phyloP scores from a whole-genome alignment of 345 rosid genomes.

The Raphanus raphanistrum region DNA sequence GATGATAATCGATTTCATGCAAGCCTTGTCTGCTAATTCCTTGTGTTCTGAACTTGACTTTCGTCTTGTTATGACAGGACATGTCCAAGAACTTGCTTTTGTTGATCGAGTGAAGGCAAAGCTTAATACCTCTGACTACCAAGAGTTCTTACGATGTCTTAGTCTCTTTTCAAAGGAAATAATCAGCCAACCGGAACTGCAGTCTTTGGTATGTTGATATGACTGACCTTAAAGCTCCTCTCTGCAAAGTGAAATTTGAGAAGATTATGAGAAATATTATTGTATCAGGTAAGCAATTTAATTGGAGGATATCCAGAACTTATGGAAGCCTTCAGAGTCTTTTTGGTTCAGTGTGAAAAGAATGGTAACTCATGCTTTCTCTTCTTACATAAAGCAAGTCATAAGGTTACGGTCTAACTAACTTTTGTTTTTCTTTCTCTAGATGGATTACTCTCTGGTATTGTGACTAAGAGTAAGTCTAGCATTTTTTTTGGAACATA shows the following conservation, averaged over 20 bases:
- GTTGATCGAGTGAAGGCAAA: constrained; percentile 84
- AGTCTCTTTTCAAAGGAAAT: constrained; percentile 80
- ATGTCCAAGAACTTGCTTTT: constrained; percentile 73
- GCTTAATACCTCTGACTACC: constrained; percentile 63
- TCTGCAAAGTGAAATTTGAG: not conserved
- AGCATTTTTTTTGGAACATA: not conserved
- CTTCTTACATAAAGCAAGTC: not conserved
- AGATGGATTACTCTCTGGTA: constrained; percentile 83
- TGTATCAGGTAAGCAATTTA: constrained; percentile 65
- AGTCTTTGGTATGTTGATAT: constrained; percentile 68
- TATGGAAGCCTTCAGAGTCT: constrained; percentile 78
- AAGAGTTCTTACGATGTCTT: constrained; percentile 84
- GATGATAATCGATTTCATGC: constrained; percentile 23
- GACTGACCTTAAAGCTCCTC: not conserved
- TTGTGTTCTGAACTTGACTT: not conserved
- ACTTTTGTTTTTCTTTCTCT: constrained; percentile 39
- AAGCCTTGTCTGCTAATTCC: not conserved
- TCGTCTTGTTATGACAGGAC: constrained; percentile 51
- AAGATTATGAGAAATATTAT: constrained; percentile 8
- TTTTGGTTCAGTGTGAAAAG: constrained; percentile 85
- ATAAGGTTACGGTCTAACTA: not conserved
- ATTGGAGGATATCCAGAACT: constrained; percentile 83
- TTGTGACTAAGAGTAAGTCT: constrained; percentile 84
- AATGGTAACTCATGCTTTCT: constrained; percentile 52
- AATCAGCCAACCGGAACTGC: constrained; percentile 74